Base-by-base conservation (phyloP, 805 yeast species). In the Candida lessepsii region DNA sequence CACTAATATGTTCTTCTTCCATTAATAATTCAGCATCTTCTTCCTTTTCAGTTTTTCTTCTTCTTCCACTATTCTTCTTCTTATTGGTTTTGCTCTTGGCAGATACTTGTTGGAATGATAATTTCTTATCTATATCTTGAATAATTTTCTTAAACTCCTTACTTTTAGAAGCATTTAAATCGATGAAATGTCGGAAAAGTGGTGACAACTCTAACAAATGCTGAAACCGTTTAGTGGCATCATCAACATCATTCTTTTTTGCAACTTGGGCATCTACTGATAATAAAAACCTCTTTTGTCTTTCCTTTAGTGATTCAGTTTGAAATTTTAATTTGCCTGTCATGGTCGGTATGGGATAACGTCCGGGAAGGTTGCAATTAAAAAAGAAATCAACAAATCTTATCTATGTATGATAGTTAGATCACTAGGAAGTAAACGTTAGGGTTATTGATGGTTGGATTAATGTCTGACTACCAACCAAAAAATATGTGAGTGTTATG, bases 101-200 rank as follows among this genome's bases (percentile, higher is more conserved):
- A 19, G 49, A 42, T 11, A 51, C 47, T 36, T 61, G 63, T 27
- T 64, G 58, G 35, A 68, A 67, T 17, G 71, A 70, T 20, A 62
- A 58, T 44, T 77, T 70, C 18, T 64, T 62, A 50, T 83, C 89
- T 19, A 80, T 67, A 35, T 73, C 75, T 48, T 76, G 71, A 41
- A 85, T 65, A 26, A 82, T 49, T 47, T 76, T 77, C 57, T 79
- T 80, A 54, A 90, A 78, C 28, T 73, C 71, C 20, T 83, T 80
- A 56, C 89, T 96, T 56, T 83, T 83, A 38, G 87, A 76, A 9
- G 95, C 86, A 47, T 83, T 79, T 31, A 85, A 73, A 49, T 88
- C 86, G 46, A 90, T 86, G 60, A 90, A 90, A 57, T 89, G 90
- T 29, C 95, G 80, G 60, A 90, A 90, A 42, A 91, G 68, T 47